Percentiles rank a stretch among this genome's conserved stretches.
Evolutionary conservation across 2,329 filamentous ascomycete species (phyloP).

Genomic region (Aspergillus ochraceus): DNA sequence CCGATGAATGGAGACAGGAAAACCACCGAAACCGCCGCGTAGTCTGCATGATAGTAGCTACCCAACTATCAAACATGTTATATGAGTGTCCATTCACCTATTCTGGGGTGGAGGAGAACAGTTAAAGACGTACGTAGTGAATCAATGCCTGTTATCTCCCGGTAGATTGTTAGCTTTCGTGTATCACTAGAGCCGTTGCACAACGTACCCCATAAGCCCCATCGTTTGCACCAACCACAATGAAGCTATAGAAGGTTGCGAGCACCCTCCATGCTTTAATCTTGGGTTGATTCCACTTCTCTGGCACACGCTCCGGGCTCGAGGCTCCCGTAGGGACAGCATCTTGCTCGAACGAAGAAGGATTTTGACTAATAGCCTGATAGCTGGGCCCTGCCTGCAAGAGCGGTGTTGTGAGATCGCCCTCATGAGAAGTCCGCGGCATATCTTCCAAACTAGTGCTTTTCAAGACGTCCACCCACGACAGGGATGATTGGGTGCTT

Average conservation of each 20-base stretch:
- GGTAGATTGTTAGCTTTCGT: constrained; percentile 8
- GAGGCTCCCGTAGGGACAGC: constrained; percentile 15
- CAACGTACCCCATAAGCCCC: constrained; percentile 51
- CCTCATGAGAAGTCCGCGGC: no score
- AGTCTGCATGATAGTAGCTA: constrained; percentile 45
- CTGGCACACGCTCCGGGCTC: constrained; percentile 6
- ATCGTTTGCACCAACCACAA: constrained; percentile 58
- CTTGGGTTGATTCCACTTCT: constrained; percentile 17
- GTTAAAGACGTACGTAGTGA: constrained; percentile 42
- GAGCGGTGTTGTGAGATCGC: no score
- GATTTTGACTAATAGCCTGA: no score
- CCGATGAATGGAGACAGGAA: constrained; percentile 52
- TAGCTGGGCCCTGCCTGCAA: no score
- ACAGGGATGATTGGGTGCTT: no score
- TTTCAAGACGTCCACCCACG: no score
- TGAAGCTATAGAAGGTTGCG: constrained; percentile 57
- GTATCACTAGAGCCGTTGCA: not conserved
- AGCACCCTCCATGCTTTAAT: constrained; percentile 48
- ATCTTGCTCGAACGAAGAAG: no score
- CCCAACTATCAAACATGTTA: constrained; percentile 28
- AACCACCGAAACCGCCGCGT: constrained; percentile 45
- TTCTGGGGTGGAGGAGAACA: not conserved
- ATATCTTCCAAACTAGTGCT: no score
- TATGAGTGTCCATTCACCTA: not conserved
- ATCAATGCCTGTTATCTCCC: constrained; percentile 40